Percentiles rank a stretch among this genome's conserved stretches.
Evolutionary conservation across 2,329 filamentous ascomycete species (phyloP).

Genomic region (Fusarium chlamydosporum): DNA sequence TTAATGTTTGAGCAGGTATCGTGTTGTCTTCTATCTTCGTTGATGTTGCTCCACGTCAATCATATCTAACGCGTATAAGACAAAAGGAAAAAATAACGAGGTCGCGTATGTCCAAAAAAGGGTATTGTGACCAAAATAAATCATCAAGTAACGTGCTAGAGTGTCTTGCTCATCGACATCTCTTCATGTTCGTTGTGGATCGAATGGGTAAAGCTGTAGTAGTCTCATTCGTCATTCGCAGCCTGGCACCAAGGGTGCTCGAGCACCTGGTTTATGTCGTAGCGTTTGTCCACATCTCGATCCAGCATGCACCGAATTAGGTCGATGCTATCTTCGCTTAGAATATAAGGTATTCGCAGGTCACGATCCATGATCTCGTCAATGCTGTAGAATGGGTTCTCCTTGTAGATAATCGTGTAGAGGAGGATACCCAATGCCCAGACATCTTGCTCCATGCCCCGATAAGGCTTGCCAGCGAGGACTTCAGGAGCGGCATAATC

Average conservation of each 20-base stretch:
- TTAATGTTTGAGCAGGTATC: slow-evolving; percentile 24
- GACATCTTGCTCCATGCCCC: slow-evolving; percentile 96
- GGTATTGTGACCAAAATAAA: slow-evolving; percentile 47
- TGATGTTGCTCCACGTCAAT: slow-evolving; percentile 27
- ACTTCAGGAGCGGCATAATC: slow-evolving; percentile 99
- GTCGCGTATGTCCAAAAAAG: slow-evolving; percentile 38
- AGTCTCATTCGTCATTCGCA: slow-evolving; percentile 18
- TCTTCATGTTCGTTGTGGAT: slow-evolving; percentile 24
- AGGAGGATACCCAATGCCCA: slow-evolving; percentile 97
- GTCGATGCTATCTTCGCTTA: slow-evolving; percentile 93
- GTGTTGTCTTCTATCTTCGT: slow-evolving; percentile 36
- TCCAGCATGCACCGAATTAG: slow-evolving; percentile 93
- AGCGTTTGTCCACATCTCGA: slow-evolving; percentile 84
- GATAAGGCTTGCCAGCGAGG: slow-evolving; percentile 89
- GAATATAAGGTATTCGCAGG: slow-evolving; percentile 86
- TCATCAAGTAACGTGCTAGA: slow-evolving; percentile 21
- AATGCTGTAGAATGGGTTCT: slow-evolving; percentile 98
- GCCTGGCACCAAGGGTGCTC: slow-evolving; percentile 84
- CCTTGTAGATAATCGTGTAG: slow-evolving; percentile 99
- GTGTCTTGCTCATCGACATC: slow-evolving; percentile 21
- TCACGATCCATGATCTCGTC: slow-evolving; percentile 99
- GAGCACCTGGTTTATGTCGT: slow-evolving; percentile 89
- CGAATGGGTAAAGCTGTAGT: not conserved
- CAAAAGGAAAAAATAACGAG: slow-evolving; percentile 27
- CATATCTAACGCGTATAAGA: slow-evolving; percentile 42